Evolutionary conservation across 164 flowering plant genomes (phyloP), one percentile per base, ranked within the genome.

Genomic region (Umbellularia californica): DNA sequence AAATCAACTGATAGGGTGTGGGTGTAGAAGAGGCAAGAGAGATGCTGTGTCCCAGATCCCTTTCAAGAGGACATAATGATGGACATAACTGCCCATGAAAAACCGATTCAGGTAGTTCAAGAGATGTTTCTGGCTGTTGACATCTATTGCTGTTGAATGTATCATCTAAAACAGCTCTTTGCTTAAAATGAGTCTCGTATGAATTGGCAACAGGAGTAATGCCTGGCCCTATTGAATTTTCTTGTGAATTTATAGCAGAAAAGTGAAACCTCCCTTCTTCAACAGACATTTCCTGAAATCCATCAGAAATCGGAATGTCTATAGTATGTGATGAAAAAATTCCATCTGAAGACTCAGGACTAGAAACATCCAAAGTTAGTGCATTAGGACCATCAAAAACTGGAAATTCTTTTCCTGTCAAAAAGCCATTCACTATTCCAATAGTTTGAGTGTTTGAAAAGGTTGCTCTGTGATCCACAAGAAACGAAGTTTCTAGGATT

Each of bases 401-500:
- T 63, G 77, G 68, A 23, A 75, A 71, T 69, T 72, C 75, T 50
- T 77, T 75, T 70, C 70, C 77, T n/a, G 64, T 68, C 47, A 74
- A 65, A 41, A 68, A 52, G 58, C 27, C 67, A 72, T 84, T 78
- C 66, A 27, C 63, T 70, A 79, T 81, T 68, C 78, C 67, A 23
- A 24, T 14, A 28, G 50, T 30, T 30, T 30, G 76, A 77, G 85
- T 74, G 0, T 92, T 88, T 19, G 91, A 90, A 77, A 92, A 85
- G 90, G 87, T 90, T 71, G 90, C 88, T 72, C 79, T 81, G 79
- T 88, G 93, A 84, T 94, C 97, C 64, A 88, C 82, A 77, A 90
- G 89, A 76, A 93, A 95, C 65, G 91, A 88, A 74, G 91, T 92
- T 80, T 95, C 99, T 10, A 92, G 83, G 73, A 91, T 87, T 69